Evolutionary conservation across 2,329 filamentous ascomycete species (phyloP), one percentile per base, ranked within the genome.

Genomic region (Fusarium abutilonis): DNA sequence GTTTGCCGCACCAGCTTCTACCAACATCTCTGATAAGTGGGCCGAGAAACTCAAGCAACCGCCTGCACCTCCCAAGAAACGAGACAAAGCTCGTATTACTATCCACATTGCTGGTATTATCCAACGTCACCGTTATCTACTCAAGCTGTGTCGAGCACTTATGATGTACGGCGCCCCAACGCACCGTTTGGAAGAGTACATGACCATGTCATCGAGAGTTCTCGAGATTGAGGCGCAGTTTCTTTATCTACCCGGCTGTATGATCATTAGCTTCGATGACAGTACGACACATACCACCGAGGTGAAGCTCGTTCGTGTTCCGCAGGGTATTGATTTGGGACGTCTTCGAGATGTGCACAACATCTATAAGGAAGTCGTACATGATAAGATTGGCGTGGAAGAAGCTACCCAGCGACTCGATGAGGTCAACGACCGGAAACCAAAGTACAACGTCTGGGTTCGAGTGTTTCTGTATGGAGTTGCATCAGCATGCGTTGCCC

Each of bases 161-260:
- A 97, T 97, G 93, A 83, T 87, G 71, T 97, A 92, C 64, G 93
- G 93, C 11, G 93, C 93, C 1, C 93, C 93, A 1, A 96, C 93
- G 0, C 93, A 97, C 78, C 88, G 93, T 10, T 80, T 97, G 17
- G 93, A 97, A 75, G 90, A 96, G 73, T 97, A 96, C 74, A 89
- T 97, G 86, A 88, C 85, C 62, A 96, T 94, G 90, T 93, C 91
- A 9, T 89, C 93, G 2, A 85, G 91, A n/a, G 91, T 95, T 2
- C 83, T 97, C 34, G 91, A 93, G 74, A 93, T 97, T 14, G 90
- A 96, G 64, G 90, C 89, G 6, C 92, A 96, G 70, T 97, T 95
- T 68, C 79, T 97, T 19, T 97, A 97, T 73, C 86, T 97, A 28
- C 93, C 93, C 0, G 91, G 91, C 0, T 96, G 91, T 71, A 97